These are phyloP conservation scores for Beauveria caledonica DNA, from an alignment of 2,329 filamentous ascomycete genomes.

Conservation along the genomic window DNA sequence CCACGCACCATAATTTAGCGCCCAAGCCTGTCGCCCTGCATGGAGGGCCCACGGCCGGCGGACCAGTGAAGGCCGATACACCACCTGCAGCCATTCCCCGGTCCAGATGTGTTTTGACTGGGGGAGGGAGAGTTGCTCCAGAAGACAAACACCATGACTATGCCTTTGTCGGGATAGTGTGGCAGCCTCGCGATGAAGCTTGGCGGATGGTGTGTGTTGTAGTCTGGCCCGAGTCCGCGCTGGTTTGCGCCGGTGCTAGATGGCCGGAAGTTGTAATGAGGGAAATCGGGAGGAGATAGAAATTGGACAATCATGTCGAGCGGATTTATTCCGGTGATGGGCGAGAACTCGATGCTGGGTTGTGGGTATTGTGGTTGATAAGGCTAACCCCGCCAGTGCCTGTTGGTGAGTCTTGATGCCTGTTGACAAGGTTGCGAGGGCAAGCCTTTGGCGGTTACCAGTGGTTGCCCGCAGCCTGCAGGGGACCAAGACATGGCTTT, in stretches of 20 bases:
- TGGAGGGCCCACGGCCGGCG: slow-evolving; percentile 33
- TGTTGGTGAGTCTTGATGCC: not conserved
- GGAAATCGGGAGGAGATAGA: not conserved
- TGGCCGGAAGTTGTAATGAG: not conserved
- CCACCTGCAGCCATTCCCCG: not conserved
- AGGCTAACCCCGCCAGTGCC: not conserved
- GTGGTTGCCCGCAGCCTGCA: not conserved
- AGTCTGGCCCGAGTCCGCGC: not conserved
- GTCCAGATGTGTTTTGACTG: not conserved
- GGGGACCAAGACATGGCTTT: not conserved
- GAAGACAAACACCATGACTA: not conserved
- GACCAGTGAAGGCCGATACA: not conserved
- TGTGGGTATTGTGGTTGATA: not conserved
- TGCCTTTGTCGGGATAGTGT: slow-evolving; percentile 1
- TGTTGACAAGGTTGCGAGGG: no score
- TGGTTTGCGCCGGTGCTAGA: not conserved
- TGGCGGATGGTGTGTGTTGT: not conserved
- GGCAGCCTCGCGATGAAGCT: not conserved
- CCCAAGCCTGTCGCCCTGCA: slow-evolving; percentile 43
- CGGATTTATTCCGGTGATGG: not conserved
- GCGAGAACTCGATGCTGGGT: not conserved
- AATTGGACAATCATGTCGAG: not conserved
- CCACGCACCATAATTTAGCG: slow-evolving; percentile 42
- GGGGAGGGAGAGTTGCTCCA: not conserved
- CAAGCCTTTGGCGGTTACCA: slow-evolving; percentile 1